Evolutionary conservation across 768 basidiomycete genomes (phyloP), one percentile per base, ranked within the genome.

Genomic region (Gloeophyllum trabeum): DNA sequence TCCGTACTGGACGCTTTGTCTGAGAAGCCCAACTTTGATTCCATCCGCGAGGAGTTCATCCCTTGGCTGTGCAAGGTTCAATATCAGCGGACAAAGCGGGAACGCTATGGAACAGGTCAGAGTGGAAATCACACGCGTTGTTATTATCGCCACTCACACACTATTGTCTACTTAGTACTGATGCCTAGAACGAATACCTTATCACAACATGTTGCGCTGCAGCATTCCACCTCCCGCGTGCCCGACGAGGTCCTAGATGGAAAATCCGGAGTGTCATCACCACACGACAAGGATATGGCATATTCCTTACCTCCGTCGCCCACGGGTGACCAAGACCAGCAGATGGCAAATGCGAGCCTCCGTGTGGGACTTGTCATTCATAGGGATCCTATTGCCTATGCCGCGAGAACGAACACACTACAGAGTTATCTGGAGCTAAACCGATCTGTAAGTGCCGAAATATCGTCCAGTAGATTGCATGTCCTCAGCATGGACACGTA

Each of bases 41-140:
- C 91, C 13, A 69, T 97, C 40, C 72, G 84, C 40, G 85, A 93
- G 57, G 90, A 96, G 46, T 87, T 96, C 52, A 57, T 97, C 7
- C 93, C 93, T 0, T 96, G 91, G 88, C 55, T 96, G 43, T 85
- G 89, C 62, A 91, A 88, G 55, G 64, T 86, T 4, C 85, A 87
- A 47, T 90, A 90, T 56, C 80, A 79, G 45, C 63, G 65, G 6
- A 66, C 68, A 13, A 79, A 76, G 50, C 65, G 66, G 48, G 61
- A 58, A 37, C 81, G 77, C 60, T 85, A 84, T 48, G 71, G 65
- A 24, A 59, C 62, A 46, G 60, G 84, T 83, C 54, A 46, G 59
- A n/a, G n/a, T n/a, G n/a, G n/a, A n/a, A n/a, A n/a, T n/a, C n/a
- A n/a, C n/a, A n/a, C n/a, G n/a, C 3, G 23, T 32, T 34, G 26